These are phyloP conservation scores for Jackrogersella multiformis DNA, from an alignment of 495 filamentous ascomycete species.

Conservation along the genomic window DNA sequence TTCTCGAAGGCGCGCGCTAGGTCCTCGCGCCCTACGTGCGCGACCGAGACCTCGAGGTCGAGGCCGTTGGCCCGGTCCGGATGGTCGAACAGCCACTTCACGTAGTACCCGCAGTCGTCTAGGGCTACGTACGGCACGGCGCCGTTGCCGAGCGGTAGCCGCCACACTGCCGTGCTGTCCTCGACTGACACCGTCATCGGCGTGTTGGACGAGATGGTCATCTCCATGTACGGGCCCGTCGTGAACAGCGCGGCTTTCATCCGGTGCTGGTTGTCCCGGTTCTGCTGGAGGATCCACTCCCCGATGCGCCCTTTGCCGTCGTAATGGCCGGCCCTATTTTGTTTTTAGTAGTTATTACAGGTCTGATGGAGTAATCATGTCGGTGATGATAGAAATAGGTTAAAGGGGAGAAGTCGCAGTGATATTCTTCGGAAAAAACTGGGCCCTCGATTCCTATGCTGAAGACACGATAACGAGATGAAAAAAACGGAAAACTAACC, in stretches of 20 bases:
- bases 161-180: slow-evolving; percentile 55
- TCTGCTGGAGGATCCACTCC: slow-evolving; percentile 59
- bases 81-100: slow-evolving; percentile 66
- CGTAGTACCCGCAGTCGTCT: slow-evolving; percentile 63
- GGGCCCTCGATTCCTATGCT: too few species aligned
- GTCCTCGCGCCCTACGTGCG: slow-evolving; percentile 56
- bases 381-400: too few species aligned
- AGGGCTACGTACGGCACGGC: slow-evolving; percentile 58
- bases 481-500: slow-evolving; percentile 15
- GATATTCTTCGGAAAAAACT: too few species aligned
- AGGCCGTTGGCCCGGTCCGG: slow-evolving; percentile 57
- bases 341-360: not conserved
- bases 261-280: slow-evolving; percentile 42
- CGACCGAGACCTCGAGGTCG: slow-evolving; percentile 62
- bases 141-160: slow-evolving; percentile 54
- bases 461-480: not conserved
- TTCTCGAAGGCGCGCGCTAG: slow-evolving; percentile 60
- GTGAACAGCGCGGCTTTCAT: slow-evolving; percentile 63
- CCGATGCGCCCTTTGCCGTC: slow-evolving; percentile 65
- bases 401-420: too few species aligned
- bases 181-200: slow-evolving; percentile 52
- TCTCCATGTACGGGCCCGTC: slow-evolving; percentile 65
- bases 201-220: slow-evolving; percentile 51
- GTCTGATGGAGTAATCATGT: too few species aligned
- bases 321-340: slow-evolving; percentile 54